A percentile compares a stretch with the other conserved stretches of the same genome.
These are phyloP conservation scores for Talaromyces sp. DNA, from an alignment of 2,329 filamentous ascomycete genomes.

Conservation along the genomic window DNA sequence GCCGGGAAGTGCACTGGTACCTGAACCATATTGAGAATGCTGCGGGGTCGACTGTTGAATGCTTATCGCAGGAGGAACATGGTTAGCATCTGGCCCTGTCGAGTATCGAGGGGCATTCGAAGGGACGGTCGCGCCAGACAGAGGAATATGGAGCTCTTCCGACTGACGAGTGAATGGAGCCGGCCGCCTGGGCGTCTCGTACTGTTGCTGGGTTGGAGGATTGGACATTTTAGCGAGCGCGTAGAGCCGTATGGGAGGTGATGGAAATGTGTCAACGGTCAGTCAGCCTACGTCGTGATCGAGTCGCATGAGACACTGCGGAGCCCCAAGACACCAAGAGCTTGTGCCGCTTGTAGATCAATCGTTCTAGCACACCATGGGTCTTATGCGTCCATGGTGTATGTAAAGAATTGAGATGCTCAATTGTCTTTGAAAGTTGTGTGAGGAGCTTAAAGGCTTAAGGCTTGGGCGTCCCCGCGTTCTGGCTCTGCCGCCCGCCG, in stretches of 20 bases:
- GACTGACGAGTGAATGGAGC: slow-evolving; percentile 48
- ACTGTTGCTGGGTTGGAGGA: slow-evolving; percentile 41
- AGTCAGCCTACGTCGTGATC: background rate
- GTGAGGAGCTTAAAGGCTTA: background rate
- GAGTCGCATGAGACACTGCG: slow-evolving; percentile 22
- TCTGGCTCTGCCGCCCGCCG: background rate
- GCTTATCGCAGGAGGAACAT: slow-evolving; percentile 55
- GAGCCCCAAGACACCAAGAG: slow-evolving; percentile 48
- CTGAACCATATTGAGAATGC: slow-evolving; percentile 45
- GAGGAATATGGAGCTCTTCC: slow-evolving; percentile 56
- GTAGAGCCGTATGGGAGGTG: slow-evolving; percentile 42
- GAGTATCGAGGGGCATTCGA: slow-evolving; percentile 41
- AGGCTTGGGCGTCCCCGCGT: slow-evolving; percentile 9
- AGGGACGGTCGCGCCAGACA: slow-evolving; percentile 39
- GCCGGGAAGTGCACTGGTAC: slow-evolving; percentile 53
- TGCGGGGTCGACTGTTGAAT: slow-evolving; percentile 57
- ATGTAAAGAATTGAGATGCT: background rate
- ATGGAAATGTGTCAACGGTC: slow-evolving; percentile 10
- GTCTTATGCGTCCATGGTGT: background rate
- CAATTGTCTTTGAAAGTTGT: background rate
- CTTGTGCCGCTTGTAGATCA: slow-evolving; percentile 46
- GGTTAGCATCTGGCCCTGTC: slow-evolving; percentile 48
- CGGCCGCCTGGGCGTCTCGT: slow-evolving; percentile 50
- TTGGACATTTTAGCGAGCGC: slow-evolving; percentile 39
- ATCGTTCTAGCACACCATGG: slow-evolving; percentile 35